Evolutionary conservation across 495 filamentous ascomycete genomes (phyloP).

Genomic region (Lentithecium fluviatile): DNA sequence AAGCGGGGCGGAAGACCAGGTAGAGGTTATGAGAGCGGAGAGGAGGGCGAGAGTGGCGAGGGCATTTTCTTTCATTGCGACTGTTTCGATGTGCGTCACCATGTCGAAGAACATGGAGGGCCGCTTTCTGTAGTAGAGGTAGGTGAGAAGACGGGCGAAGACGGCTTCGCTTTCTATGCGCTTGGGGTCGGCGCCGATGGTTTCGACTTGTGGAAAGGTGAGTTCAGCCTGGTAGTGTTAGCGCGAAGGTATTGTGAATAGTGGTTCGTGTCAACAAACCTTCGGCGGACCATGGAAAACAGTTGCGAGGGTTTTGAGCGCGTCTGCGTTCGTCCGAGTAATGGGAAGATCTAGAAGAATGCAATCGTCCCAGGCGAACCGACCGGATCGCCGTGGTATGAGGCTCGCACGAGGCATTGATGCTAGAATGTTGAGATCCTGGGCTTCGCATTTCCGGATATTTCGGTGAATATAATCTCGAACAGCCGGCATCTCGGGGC

Average conservation of each 20-base stretch:
- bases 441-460: slow-evolving; percentile 32
- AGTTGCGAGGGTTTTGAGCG: slow-evolving; percentile 53
- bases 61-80: slow-evolving; percentile 60
- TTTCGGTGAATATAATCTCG: slow-evolving; percentile 46
- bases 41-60: slow-evolving; percentile 57
- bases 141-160: slow-evolving; percentile 59
- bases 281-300: slow-evolving; percentile 52
- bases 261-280: slow-evolving; percentile 1
- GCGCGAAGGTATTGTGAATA: background rate
- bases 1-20: slow-evolving; percentile 49
- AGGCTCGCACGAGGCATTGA: slow-evolving; percentile 58
- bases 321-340: slow-evolving; percentile 52
- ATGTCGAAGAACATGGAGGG: slow-evolving; percentile 54
- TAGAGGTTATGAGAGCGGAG: slow-evolving; percentile 53
- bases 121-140: slow-evolving; percentile 53
- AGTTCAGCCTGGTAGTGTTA: slow-evolving; percentile 11
- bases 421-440: slow-evolving; percentile 57
- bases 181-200: background rate
- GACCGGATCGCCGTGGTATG: slow-evolving; percentile 44
- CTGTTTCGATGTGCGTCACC: slow-evolving; percentile 54
- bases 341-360: slow-evolving; percentile 53
- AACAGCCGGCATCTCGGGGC: slow-evolving; percentile 49
- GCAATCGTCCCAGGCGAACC: slow-evolving; percentile 42
- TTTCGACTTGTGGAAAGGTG: slow-evolving; percentile 39
- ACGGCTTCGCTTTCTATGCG: slow-evolving; percentile 36